Evolutionary conservation across 1,139 yeast genomes (phyloP).

Genomic region (Nakaseomyces bracarensis): DNA sequence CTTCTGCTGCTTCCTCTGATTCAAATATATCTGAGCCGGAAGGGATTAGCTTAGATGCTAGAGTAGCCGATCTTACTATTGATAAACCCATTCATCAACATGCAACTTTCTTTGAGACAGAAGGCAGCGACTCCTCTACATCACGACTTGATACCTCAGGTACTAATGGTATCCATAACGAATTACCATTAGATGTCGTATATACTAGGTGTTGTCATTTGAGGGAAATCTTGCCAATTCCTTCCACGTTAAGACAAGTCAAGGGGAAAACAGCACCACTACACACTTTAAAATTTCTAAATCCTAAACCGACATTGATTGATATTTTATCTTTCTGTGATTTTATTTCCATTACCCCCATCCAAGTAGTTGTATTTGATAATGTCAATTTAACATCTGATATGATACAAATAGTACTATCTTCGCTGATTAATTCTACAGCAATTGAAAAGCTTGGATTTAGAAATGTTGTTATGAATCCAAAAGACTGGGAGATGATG

Average conservation of each 20-base stretch:
- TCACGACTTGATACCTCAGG: not conserved
- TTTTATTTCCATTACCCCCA: constrained; percentile 76
- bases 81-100: constrained; percentile 64
- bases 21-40: not conserved
- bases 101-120: constrained; percentile 45
- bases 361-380: constrained; percentile 70
- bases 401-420: constrained; percentile 64
- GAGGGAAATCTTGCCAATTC: constrained; percentile 65
- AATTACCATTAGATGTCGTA: constrained; percentile 51
- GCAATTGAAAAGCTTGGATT: constrained; percentile 63
- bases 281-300: constrained; percentile 66
- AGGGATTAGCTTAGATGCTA: constrained; percentile 17
- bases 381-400: constrained; percentile 72
- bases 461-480: constrained; percentile 69
- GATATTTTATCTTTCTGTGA: constrained; percentile 85
- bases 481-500: constrained; percentile 61
- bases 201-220: constrained; percentile 72
- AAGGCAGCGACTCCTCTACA: constrained; percentile 10
- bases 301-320: constrained; percentile 85
- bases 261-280: constrained; percentile 69
- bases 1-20: constrained; percentile 9
- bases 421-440: constrained; percentile 51
- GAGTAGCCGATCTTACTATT: constrained; percentile 36
- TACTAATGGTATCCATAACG: constrained; percentile 17
- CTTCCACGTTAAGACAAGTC: constrained; percentile 68